These are phyloP conservation scores for Clitoria ternatea DNA, from an alignment of 306 rosid genomes.

Conservation along the genomic window DNA sequence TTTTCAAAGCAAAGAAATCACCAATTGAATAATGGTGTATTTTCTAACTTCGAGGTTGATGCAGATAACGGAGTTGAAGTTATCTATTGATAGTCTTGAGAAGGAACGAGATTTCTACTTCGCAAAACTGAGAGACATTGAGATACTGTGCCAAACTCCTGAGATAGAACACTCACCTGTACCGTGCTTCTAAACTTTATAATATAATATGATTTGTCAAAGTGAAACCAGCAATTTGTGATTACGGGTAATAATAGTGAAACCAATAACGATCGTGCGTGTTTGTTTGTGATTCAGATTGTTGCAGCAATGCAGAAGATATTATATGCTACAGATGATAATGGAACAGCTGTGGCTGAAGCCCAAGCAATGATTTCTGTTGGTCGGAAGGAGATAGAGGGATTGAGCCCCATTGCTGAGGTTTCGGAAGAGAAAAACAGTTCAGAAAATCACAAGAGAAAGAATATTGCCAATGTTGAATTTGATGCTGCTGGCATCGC, in stretches of 20 bases:
- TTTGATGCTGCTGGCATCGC: constrained; percentile 57
- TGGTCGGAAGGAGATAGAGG: constrained; percentile 34
- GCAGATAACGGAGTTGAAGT: constrained; percentile 86
- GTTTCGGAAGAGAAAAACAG: constrained; percentile 63
- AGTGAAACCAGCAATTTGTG: background rate
- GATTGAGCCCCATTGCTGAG: constrained; percentile 81
- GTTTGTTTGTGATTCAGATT: constrained; percentile 43
- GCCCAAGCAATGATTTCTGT: constrained; percentile 77
- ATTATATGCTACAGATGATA: constrained; percentile 77
- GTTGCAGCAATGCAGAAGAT: constrained; percentile 84
- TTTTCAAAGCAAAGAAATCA: background rate
- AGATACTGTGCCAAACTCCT: constrained; percentile 83
- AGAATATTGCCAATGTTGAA: constrained; percentile 58
- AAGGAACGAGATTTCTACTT: constrained; percentile 95
- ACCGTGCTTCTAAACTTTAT: background rate
- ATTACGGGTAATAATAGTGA: too few relatives aligned
- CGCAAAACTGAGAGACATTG: constrained; percentile 82
- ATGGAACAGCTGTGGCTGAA: constrained; percentile 73
- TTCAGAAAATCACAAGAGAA: constrained; percentile 76
- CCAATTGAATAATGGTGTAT: background rate
- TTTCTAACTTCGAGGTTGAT: background rate
- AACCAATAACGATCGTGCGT: background rate
- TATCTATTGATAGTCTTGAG: constrained; percentile 93
- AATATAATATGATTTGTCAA: background rate
- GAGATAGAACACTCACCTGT: constrained; percentile 70